Evolutionary conservation across 2,329 filamentous ascomycete genomes (phyloP).

Genomic region (Chaetothyriales sp.): DNA sequence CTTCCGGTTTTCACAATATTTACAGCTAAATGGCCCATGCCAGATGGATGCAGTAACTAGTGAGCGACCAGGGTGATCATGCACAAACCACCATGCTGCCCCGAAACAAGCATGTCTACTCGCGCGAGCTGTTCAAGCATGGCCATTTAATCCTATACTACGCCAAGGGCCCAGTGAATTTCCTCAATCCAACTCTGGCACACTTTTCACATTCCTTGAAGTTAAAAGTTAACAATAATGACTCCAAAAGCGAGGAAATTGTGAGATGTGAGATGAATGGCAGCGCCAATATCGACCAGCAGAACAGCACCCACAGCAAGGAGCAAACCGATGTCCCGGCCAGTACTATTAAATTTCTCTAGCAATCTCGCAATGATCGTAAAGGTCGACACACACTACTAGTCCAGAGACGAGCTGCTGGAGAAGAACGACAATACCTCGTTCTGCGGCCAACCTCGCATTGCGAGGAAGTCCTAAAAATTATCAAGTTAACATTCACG

Average conservation of each 20-base stretch:
- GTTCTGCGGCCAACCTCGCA: slow-evolving; percentile 13
- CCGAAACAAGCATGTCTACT: slow-evolving; percentile 9
- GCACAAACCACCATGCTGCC: slow-evolving; percentile 6
- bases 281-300: neutral
- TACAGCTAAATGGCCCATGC: no score
- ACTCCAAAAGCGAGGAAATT: slow-evolving; percentile 4
- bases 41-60: no score
- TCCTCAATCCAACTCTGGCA: slow-evolving; percentile 38
- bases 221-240: slow-evolving; percentile 4
- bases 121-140: slow-evolving; percentile 10
- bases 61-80: no score
- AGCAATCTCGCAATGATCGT: slow-evolving; percentile 34
- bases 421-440: no score
- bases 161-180: slow-evolving; percentile 30
- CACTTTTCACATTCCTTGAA: slow-evolving; percentile 18
- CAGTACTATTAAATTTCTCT: slow-evolving; percentile 23
- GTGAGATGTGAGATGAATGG: neutral
- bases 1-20: no score
- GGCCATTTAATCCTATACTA: slow-evolving; percentile 5
- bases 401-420: slow-evolving; percentile 18
- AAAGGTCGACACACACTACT: slow-evolving; percentile 34
- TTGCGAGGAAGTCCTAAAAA: slow-evolving; percentile 22
- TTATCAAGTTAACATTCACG: slow-evolving; percentile 37
- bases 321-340: slow-evolving; percentile 15
- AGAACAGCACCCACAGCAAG: neutral